Percentiles rank a stretch among this genome's conserved stretches.
Evolutionary conservation across 73 alveolate species (phyloP).

Genomic region (Effrenium voratum): DNA sequence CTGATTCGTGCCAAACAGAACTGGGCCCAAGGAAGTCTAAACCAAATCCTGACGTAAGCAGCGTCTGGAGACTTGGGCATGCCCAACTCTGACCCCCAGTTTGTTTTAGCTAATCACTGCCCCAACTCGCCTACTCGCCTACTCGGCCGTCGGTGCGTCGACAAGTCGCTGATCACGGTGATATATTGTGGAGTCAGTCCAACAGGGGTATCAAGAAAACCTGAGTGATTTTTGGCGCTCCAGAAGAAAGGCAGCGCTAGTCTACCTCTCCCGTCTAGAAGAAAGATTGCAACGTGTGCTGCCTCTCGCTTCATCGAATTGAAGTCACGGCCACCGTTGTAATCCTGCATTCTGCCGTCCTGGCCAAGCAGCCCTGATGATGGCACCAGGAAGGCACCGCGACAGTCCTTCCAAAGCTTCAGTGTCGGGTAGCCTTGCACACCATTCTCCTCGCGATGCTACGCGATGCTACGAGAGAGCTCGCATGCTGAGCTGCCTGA

Average conservation of each 20-base stretch:
- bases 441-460: not conserved
- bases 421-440: conserved; percentile 91
- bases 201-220: not conserved
- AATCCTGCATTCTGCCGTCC: conserved; percentile 69
- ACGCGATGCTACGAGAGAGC: not conserved
- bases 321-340: conserved; percentile 85
- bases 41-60: too few relatives aligned
- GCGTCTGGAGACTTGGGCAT: too few relatives aligned
- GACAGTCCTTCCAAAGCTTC: conserved; percentile 61
- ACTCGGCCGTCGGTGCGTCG: too few relatives aligned
- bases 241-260: not conserved
- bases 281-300: not conserved
- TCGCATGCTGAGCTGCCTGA: not conserved
- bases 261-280: not conserved
- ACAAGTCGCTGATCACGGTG: too few relatives aligned
- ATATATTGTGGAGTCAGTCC: too few relatives aligned
- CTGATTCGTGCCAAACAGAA: too few relatives aligned
- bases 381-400: not conserved
- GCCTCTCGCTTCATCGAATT: conserved; percentile 81
- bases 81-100: too few relatives aligned
- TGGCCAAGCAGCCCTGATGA: not conserved
- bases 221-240: not conserved
- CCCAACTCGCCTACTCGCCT: too few relatives aligned
- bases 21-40: too few relatives aligned
- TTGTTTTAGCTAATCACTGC: too few relatives aligned